Conservation (phyloP, 257 asterid species). For the Solanum pimpinellifolium region DNA sequence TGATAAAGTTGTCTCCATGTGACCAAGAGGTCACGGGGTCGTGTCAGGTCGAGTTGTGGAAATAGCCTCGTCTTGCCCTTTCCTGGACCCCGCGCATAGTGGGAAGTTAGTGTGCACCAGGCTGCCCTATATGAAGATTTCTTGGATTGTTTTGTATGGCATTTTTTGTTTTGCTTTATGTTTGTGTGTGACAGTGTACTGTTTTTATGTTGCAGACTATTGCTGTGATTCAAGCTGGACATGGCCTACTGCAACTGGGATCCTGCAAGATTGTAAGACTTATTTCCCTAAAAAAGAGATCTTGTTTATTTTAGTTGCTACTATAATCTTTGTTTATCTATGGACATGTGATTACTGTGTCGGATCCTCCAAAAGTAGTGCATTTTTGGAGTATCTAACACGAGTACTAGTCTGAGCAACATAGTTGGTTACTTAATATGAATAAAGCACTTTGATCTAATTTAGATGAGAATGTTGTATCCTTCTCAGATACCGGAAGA, state of each 20-base stretch:
- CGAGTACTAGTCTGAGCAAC: not conserved
- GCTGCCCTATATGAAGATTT: not conserved
- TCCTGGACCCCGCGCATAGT: not conserved
- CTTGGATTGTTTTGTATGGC: not conserved
- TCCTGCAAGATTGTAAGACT: slow-evolving; percentile 94
- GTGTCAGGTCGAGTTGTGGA: not conserved
- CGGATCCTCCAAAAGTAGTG: not conserved
- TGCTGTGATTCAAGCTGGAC: slow-evolving; percentile 99
- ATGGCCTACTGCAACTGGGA: slow-evolving; percentile 92
- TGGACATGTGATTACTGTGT: not conserved
- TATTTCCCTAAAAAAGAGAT: not conserved
- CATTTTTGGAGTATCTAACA: not conserved
- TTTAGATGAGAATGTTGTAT: not conserved
- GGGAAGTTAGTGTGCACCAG: not conserved
- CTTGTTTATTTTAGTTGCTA: not conserved
- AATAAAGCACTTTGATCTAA: not conserved
- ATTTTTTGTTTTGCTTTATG: not conserved
- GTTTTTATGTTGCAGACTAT: slow-evolving; percentile 54
- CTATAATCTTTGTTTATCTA: too few relatives aligned
- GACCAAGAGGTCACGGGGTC: not conserved
- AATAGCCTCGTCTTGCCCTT: not conserved
- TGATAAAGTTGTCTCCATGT: not conserved
- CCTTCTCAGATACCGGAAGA: slow-evolving; percentile 78
- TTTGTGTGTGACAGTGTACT: not conserved
- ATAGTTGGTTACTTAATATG: not conserved